Evolutionary conservation across 106 monocot genomes (phyloP), one percentile per base, ranked within the genome.

Genomic region (Phalaenopsis aphrodite): DNA sequence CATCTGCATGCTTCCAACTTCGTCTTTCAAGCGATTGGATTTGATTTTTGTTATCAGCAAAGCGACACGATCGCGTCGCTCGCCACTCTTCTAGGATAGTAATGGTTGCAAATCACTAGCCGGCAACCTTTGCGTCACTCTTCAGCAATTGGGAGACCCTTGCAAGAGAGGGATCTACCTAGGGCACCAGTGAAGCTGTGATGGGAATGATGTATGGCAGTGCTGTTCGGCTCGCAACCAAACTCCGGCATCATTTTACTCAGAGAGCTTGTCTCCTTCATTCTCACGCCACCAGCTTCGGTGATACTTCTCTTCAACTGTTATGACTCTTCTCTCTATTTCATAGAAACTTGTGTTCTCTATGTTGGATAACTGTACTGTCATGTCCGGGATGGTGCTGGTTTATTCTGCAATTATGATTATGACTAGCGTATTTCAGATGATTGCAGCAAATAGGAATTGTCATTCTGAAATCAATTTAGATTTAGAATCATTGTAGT

Each of bases 281-380:
- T 81, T 88, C 93, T 18, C 93, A 93, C 49, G 88, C 93, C 84
- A 93, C 93, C 75, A 93, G 90, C 68, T 93, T 93, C 41, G 92
- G 95, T 92, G 82, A 30, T 12, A 9, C 19, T 37, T 55, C 79
- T 79, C 75, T 55, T 37, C n/a, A 5, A 2, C 43, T n/a, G 7
- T 39, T 43, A 42, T 43, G 43, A 19, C 5, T 74, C 3, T 74
- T 43, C 1, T 74, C 74, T 42, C 18, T 19, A 45, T 74, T 69
- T 69, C 11, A 23, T 65, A 3, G 5, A 74, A 74, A 74, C 5
- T 36, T 43, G 5, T 42, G 42, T 42, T 36, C 6, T 74, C 42
- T 74, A 18, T 43, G 5, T 74, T 36, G 16, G 16, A 8, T 43
- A 3, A 74, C 5, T 45, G 43, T 4, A 43, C 45, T 1, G 37